These are phyloP conservation scores for Lichina pygmaea DNA, from an alignment of 495 filamentous ascomycete genomes.

Conservation along the genomic window DNA sequence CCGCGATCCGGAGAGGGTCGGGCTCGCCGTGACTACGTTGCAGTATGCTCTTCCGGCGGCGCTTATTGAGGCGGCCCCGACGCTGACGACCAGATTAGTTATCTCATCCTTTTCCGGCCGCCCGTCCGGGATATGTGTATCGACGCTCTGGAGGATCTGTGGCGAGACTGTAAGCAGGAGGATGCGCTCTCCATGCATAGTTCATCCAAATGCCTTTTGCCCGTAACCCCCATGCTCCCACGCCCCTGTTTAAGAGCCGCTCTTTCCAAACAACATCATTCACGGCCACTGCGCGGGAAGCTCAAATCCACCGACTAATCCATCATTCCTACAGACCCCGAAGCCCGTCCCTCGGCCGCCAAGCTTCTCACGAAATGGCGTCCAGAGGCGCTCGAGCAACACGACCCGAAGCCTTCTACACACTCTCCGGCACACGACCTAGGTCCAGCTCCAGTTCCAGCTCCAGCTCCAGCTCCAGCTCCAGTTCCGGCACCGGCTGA, in stretches of 20 bases:
- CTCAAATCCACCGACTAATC: neutral
- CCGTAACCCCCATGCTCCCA: too few relatives aligned
- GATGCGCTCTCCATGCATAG: too few relatives aligned
- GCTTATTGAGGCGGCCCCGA: slow-evolving; percentile 1
- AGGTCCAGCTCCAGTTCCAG: too few relatives aligned
- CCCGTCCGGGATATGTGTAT: slow-evolving; percentile 59
- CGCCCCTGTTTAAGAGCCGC: too few relatives aligned
- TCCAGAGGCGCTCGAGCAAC: slow-evolving; percentile 15
- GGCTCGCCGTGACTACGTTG: slow-evolving; percentile 30
- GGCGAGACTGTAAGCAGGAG: slow-evolving; percentile 37
- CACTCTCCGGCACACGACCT: too few relatives aligned
- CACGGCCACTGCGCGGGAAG: too few relatives aligned
- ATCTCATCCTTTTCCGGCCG: slow-evolving; percentile 63
- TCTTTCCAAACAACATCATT: too few relatives aligned
- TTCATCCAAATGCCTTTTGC: too few relatives aligned
- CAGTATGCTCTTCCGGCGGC: slow-evolving; percentile 10
- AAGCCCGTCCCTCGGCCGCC: slow-evolving; percentile 15
- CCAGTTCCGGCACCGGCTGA: too few relatives aligned
- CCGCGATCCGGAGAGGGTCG: slow-evolving; percentile 58
- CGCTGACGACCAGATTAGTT: slow-evolving; percentile 28
- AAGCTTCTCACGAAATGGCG: slow-evolving; percentile 23
- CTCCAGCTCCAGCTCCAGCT: too few relatives aligned
- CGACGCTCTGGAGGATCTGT: slow-evolving; percentile 64
- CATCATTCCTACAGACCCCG: slow-evolving; percentile 13
- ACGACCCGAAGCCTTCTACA: too few relatives aligned